Conservation (phyloP, 768 basidiomycete species). For the Hemileccinum rubropunctum region DNA sequence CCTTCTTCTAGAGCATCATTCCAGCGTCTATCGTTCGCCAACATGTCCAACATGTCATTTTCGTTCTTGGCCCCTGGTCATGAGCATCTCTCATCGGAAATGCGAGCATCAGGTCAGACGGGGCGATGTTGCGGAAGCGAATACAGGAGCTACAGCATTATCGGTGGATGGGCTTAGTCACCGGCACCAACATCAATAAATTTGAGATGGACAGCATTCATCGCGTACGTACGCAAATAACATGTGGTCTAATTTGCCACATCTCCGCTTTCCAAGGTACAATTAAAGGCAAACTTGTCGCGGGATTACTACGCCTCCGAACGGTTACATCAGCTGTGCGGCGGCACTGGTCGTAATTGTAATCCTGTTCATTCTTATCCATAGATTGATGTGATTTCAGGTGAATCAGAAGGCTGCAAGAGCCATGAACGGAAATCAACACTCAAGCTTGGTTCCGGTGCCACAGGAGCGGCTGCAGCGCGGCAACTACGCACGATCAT, state of each 20-base stretch:
- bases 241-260: not conserved
- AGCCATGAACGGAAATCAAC: conserved; percentile 62
- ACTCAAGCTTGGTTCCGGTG: conserved; percentile 43
- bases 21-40: not conserved
- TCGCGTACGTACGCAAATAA: conserved; percentile 48
- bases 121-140: conserved; percentile 79
- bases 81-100: conserved; percentile 70
- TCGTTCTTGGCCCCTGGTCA: conserved; percentile 19
- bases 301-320: conserved; percentile 59
- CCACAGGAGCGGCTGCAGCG: conserved; percentile 36
- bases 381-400: conserved; percentile 11
- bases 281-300: conserved; percentile 55
- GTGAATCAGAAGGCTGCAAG: conserved; percentile 50
- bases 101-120: conserved; percentile 71
- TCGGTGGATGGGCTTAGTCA: conserved; percentile 80
- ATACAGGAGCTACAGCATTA: conserved; percentile 92
- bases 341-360: conserved; percentile 47
- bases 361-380: conserved; percentile 30
- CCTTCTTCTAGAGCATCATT: too few relatives aligned
- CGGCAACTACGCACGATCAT: conserved; percentile 45
- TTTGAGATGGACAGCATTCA: conserved; percentile 75
- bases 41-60: not conserved
- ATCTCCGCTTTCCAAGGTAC: conserved; percentile 40
- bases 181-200: conserved; percentile 83
- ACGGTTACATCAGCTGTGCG: conserved; percentile 46